Evolutionary conservation across 768 basidiomycete species (phyloP).

Genomic region (Russula olivacea): DNA sequence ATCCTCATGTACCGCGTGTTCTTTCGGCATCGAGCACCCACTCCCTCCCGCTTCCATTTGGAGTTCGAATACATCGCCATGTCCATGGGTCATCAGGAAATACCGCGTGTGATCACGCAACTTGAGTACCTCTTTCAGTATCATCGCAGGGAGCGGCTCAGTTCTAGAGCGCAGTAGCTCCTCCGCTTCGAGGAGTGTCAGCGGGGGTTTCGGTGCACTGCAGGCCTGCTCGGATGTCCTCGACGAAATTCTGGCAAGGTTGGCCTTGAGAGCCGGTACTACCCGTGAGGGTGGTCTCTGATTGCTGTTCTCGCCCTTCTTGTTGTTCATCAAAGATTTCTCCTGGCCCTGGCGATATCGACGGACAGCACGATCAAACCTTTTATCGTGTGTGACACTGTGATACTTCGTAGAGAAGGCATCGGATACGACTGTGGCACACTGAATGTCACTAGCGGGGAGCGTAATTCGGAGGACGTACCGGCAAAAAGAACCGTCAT

Average conservation of each 20-base stretch:
- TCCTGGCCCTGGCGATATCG: conserved; percentile 18
- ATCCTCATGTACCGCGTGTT: conserved; percentile 25
- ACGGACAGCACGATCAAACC: conserved; percentile 23
- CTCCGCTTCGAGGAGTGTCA: conserved; percentile 13
- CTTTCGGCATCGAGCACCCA: not conserved
- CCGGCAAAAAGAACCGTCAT: conserved; percentile 73
- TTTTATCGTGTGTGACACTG: conserved; percentile 11
- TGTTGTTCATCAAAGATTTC: not conserved
- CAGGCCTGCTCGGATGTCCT: not conserved
- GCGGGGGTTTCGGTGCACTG: not conserved
- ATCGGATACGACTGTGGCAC: conserved; percentile 51
- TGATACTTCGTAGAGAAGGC: conserved; percentile 57
- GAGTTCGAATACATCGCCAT: conserved; percentile 16
- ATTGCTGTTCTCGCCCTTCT: not conserved
- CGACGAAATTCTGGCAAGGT: conserved; percentile 10
- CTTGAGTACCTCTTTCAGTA: conserved; percentile 35
- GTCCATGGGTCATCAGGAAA: conserved; percentile 27
- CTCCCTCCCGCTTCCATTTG: not conserved
- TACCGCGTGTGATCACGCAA: conserved; percentile 41
- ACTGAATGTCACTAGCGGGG: not conserved
- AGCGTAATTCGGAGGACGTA: conserved; percentile 30
- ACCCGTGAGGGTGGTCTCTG: not conserved
- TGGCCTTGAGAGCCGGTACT: conserved; percentile 6
- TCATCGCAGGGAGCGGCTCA: conserved; percentile 37
- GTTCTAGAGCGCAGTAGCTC: conserved; percentile 30